Base-by-base conservation (phyloP, 192 early-diverging fungal species). In the Rhizophagus prolifer region DNA sequence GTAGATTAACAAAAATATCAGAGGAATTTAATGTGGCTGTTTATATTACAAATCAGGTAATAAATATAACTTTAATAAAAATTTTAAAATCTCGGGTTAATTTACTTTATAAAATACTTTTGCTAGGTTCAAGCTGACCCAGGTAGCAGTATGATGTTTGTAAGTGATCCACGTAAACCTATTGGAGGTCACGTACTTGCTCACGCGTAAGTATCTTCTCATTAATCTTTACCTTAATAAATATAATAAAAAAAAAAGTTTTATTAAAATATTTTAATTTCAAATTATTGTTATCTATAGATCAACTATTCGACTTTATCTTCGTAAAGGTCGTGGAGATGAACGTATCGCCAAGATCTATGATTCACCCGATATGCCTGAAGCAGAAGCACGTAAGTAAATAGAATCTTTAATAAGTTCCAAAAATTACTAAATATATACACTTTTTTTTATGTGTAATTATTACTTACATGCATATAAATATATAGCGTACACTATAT, bases 21-120 rank as follows among this genome's bases (percentile, higher is more conserved):
- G 94, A 96, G 78, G 94, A 95, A 70, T 95, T 92, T 79, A 94
- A 94, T 79, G 86, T 95, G 4, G 94, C 94, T 19, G 85, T 96
- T 8, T 94, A 88, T 74, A 85, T 96, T 60, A 95, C 94, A 16
- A 96, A 96, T 71, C 91, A 92, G 78, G 86, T 88, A 19, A 78
- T 63, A 23, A 67, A 38, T 36, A 16, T 66, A 36, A 21, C n/a
- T n/a, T n/a, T 36, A 61, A 21, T n/a, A 26, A 30, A 65, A 31
- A 65, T 23, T 44, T 44, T 44, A 12, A 9, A 12, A 44, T 2
- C 12, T 2, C 2, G 10, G 1, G 3, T 54, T 54, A 16, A 54
- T 54, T 5, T 14, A 6, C 3, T 31, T 63, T 69, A 5, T 13
- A 4, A 60, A 34, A 46, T 72, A 44, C 72, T 16, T 30, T 78